phyloP scores from a whole-genome alignment of 805 yeast genomes.

The Hanseniaspora vineae region DNA sequence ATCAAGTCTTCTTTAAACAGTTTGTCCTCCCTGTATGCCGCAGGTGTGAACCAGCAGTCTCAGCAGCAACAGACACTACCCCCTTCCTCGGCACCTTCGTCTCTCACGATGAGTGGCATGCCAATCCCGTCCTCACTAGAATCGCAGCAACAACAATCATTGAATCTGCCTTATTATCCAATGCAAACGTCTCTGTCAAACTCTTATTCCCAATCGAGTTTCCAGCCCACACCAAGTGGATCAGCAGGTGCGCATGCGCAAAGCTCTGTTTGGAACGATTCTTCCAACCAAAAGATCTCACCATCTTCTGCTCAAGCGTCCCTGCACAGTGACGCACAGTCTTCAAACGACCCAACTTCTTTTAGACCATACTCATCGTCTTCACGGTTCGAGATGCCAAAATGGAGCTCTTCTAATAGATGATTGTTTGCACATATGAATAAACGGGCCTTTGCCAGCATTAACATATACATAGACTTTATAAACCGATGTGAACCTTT shows the following conservation, averaged over 20 bases:
- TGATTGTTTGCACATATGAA: too few species aligned
- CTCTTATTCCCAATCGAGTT: background rate
- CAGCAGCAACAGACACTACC: background rate
- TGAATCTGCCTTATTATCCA: background rate
- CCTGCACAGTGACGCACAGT: background rate
- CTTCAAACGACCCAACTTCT: background rate
- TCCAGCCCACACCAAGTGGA: background rate
- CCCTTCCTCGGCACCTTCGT: background rate
- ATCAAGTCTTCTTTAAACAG: background rate
- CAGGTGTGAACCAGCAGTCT: constrained; percentile 1
- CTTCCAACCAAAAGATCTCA: background rate
- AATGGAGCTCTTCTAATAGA: background rate
- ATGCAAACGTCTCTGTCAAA: background rate
- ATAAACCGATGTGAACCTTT: background rate
- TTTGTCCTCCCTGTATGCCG: background rate
- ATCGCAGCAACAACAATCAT: background rate
- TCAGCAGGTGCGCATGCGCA: background rate
- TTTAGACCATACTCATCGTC: background rate
- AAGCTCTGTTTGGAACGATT: background rate
- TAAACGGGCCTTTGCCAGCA: too few species aligned
- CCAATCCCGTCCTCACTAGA: too few species aligned
- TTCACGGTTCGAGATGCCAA: background rate
- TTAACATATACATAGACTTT: background rate
- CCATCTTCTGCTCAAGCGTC: background rate
- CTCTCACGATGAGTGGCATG: background rate